Evolutionary conservation across 768 basidiomycete genomes (phyloP), one percentile per base, ranked within the genome.

Genomic region (Hericium coralloides): DNA sequence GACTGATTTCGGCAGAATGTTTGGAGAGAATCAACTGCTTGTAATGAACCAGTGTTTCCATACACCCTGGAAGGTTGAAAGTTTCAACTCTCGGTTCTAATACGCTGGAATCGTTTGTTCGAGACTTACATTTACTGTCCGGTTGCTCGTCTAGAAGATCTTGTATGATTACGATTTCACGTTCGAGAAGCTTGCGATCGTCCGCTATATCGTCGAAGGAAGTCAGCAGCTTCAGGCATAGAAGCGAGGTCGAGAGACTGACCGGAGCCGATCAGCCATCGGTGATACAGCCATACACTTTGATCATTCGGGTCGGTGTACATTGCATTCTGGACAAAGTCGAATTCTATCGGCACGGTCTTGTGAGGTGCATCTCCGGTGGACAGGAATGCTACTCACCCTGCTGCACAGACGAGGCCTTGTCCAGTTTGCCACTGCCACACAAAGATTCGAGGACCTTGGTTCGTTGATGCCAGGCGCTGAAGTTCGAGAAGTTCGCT

Each of bases 231-330:
- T 25, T 5, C 20, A 22, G 23, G 31, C 9, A 26, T 52, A 25
- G 5, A 15, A 43, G 17, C 12, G 48, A n/a, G 12, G 31, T 37
- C 38, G 38, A 10, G 31, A n/a, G n/a, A 43, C 78, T 58, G 65
- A 87, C 94, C 87, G 60, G 80, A 70, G 8, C 92, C 92, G 53
- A 98, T 80, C 2, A 99, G 77, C 94, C 95, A 98, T n/a, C 94
- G 83, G 66, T 98, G 97, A 69, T 98, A 99, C 57, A 99, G 83
- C 97, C 97, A 99, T 0, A 91, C 92, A 59, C 92, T 93, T 69
- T 98, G 95, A 69, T 98, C 95, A 48, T 84, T 83, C 3, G 97
- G 97, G 65, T 98, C 95, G 0, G 95, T 97, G 71, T 94, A 99
- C 74, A 98, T 82, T 1, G 95, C 97, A 65, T 95, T 93, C 64